phyloP scores from a whole-genome alignment of 176 grass and related monocot genomes.

The Neostapfia colusana region DNA sequence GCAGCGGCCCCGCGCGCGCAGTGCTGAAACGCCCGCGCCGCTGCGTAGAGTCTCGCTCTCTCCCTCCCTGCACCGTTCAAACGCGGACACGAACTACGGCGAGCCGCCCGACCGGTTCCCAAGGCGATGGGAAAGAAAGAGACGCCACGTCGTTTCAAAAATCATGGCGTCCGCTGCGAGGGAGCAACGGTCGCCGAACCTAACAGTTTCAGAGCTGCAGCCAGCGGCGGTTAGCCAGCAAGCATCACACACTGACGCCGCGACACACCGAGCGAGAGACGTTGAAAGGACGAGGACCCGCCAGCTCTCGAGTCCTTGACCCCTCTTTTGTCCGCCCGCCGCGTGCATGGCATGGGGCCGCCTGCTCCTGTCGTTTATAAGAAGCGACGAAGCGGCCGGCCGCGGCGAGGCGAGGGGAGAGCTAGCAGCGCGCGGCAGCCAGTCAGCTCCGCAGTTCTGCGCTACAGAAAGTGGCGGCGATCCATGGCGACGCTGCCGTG shows the following conservation, averaged over 20 bases:
- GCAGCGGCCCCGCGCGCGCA: constrained; percentile 1
- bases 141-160: constrained; percentile 36
- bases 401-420: background rate
- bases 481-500: constrained; percentile 15
- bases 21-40: background rate
- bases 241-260: constrained; percentile 20
- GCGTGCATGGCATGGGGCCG: constrained; percentile 9
- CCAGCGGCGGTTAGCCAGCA: background rate
- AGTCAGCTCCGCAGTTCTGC: background rate
- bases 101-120: background rate
- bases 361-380: constrained; percentile 14
- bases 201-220: too few species aligned
- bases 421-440: background rate
- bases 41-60: background rate
- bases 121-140: constrained; percentile 13
- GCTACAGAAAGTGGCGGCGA: background rate
- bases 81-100: background rate
- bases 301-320: constrained; percentile 4
- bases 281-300: background rate
- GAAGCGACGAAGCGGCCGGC: background rate
- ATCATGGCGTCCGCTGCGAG: background rate
- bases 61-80: background rate
- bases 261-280: background rate
- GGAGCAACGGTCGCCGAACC: constrained; percentile 41
- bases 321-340: constrained; percentile 44